A percentile compares a stretch with the other conserved stretches of the same genome.
Evolutionary conservation across 495 filamentous ascomycete genomes (phyloP).

Genomic region (Aspergillus steynii): DNA sequence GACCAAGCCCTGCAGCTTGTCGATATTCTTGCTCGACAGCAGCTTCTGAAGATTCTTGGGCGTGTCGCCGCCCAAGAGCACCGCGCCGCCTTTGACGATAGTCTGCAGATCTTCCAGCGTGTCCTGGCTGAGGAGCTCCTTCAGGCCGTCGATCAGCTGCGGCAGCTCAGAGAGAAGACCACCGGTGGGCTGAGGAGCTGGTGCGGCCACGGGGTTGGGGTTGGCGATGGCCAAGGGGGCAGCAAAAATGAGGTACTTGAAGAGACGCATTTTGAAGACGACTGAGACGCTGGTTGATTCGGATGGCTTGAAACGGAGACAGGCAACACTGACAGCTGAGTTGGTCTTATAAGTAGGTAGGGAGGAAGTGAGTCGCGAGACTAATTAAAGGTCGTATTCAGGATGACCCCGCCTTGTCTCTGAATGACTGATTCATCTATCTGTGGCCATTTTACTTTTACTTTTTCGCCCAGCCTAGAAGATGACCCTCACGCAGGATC

Average conservation of each 20-base stretch:
- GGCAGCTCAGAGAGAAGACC: conserved; percentile 32
- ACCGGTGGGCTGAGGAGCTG: conserved; percentile 19
- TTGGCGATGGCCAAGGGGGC: conserved; percentile 37
- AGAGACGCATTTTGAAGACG: conserved; percentile 30
- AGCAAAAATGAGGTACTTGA: conserved; percentile 30
- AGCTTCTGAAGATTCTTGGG: conserved; percentile 28
- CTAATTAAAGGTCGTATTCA: background rate
- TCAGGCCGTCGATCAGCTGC: conserved; percentile 23
- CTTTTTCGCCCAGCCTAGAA: background rate
- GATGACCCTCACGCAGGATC: background rate
- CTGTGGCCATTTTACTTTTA: too few species aligned
- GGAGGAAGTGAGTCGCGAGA: too few species aligned
- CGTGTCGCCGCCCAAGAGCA: conserved; percentile 22
- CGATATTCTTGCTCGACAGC: conserved; percentile 31
- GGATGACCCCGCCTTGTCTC: conserved; percentile 1
- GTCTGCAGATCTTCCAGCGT: conserved; percentile 46
- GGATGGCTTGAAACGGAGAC: background rate
- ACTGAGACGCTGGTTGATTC: background rate
- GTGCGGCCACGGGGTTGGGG: conserved; percentile 31
- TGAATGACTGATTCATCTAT: background rate
- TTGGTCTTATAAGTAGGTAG: background rate
- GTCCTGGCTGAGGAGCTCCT: conserved; percentile 36
- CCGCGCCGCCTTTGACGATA: conserved; percentile 34
- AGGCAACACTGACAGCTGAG: background rate
- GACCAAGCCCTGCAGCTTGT: conserved; percentile 33